Conservation (phyloP, 139 green algal genomes). For the Astrephomene gubernaculifera region DNA sequence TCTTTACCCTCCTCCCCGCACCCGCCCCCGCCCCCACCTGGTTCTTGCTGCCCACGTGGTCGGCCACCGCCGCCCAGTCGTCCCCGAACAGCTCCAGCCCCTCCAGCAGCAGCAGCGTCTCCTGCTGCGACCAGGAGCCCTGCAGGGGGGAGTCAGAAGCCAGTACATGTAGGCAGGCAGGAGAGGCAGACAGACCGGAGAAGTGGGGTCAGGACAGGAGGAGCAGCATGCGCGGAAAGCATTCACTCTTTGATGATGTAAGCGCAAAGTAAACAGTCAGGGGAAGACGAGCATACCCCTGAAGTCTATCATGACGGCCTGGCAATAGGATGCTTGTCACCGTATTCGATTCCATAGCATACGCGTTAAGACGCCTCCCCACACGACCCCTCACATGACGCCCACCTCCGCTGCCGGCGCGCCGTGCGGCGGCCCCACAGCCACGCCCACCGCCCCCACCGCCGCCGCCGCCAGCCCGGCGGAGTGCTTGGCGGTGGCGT, state of each 20-base stretch:
- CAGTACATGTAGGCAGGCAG: too few species aligned
- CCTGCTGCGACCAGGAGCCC: constrained; percentile 58
- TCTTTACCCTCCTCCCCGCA: background rate
- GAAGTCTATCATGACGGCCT: too few species aligned
- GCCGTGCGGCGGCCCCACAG: constrained; percentile 9
- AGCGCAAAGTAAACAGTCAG: too few species aligned
- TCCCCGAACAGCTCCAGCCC: constrained; percentile 89
- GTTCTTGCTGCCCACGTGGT: constrained; percentile 88
- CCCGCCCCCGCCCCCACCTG: constrained; percentile 42
- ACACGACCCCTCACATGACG: background rate
- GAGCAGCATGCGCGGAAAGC: too few species aligned
- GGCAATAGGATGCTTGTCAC: too few species aligned
- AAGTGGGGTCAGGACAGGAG: too few species aligned
- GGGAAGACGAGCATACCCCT: too few species aligned
- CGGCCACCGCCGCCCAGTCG: constrained; percentile 86
- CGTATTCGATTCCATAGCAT: too few species aligned
- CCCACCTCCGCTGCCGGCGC: background rate
- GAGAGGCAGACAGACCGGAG: too few species aligned
- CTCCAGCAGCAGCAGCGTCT: constrained; percentile 80
- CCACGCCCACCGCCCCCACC: constrained; percentile 15
- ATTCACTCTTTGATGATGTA: too few species aligned
- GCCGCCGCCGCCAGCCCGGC: constrained; percentile 17
- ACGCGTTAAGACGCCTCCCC: background rate
- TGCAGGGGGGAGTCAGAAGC: background rate
- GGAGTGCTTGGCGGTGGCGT: constrained; percentile 18